Percentiles rank a stretch among this genome's conserved stretches.
phyloP scores from a whole-genome alignment of 352 stramenopile genomes.

The Phytophthora capsici region DNA sequence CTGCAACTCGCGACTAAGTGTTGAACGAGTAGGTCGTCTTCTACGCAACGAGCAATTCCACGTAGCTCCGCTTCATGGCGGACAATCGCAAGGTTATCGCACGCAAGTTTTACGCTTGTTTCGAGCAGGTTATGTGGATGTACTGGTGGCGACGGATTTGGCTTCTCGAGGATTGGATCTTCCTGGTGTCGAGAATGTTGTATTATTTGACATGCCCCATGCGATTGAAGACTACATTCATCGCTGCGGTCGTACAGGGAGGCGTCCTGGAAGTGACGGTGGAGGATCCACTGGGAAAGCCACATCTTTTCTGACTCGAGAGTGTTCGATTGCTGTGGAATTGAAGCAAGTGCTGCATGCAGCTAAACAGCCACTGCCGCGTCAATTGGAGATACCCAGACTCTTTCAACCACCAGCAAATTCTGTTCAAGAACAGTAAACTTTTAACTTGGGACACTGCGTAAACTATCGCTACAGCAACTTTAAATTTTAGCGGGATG shows the following conservation, averaged over 20 bases:
- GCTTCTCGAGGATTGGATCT: constrained; percentile 91
- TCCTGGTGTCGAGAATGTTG: constrained; percentile 79
- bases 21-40: constrained; percentile 92
- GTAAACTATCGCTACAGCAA: constrained; percentile 11
- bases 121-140: constrained; percentile 58
- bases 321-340: constrained; percentile 61
- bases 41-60: constrained; percentile 95
- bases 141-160: constrained; percentile 93
- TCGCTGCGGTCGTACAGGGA: constrained; percentile 82
- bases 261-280: constrained; percentile 26
- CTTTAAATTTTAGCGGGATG: constrained; percentile 32
- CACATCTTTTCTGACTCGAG: constrained; percentile 61
- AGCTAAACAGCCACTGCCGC: constrained; percentile 51
- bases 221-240: constrained; percentile 94
- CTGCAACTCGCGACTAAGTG: constrained; percentile 95
- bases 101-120: constrained; percentile 57
- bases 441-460: constrained; percentile 24
- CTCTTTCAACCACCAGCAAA: constrained; percentile 35
- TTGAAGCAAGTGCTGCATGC: constrained; percentile 56
- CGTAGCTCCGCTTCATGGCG: constrained; percentile 95
- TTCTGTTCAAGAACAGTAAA: constrained; percentile 2
- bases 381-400: constrained; percentile 50
- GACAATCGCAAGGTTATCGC: constrained; percentile 77
- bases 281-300: constrained; percentile 45
- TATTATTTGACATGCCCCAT: constrained; percentile 92